A percentile compares a stretch with the other conserved stretches of the same genome.
Evolutionary conservation across 345 rosid species (phyloP).

Genomic region (Aethionema arabicum): DNA sequence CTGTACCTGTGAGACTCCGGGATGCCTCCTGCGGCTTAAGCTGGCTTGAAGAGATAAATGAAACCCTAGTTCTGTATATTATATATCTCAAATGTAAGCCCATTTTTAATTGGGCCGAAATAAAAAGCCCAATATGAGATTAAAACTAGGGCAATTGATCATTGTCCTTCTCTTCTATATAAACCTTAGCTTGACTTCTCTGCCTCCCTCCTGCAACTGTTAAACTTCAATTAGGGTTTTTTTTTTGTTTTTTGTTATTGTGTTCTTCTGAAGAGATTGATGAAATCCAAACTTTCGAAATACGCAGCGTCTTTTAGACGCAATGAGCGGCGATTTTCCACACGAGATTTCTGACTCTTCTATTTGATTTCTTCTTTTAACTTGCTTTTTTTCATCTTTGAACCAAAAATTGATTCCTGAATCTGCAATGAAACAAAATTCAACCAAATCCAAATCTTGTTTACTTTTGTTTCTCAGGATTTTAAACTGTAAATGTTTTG

Average conservation of each 20-base stretch:
- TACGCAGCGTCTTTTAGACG: conserved; percentile 3
- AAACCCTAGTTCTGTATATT: conserved; percentile 15
- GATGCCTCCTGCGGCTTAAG: conserved; percentile 26
- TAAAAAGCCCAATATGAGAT: conserved; percentile 10
- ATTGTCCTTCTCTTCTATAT: neutral
- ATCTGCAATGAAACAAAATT: too few species aligned
- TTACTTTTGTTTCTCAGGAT: too few species aligned
- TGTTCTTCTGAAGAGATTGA: conserved; percentile 16
- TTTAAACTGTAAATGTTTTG: too few species aligned
- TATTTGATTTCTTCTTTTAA: neutral
- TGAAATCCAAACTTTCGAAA: conserved; percentile 25
- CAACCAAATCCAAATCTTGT: too few species aligned
- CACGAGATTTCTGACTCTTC: conserved; percentile 36
- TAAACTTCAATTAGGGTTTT: neutral
- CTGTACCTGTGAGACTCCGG: conserved; percentile 21
- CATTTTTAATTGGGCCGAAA: conserved; percentile 3
- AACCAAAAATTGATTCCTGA: too few species aligned
- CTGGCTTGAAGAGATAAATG: neutral
- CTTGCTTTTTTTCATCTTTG: neutral
- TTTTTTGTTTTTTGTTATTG: neutral
- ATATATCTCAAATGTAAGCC: conserved; percentile 8
- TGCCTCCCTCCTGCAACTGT: neutral
- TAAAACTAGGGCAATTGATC: conserved; percentile 16
- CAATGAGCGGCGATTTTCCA: conserved; percentile 31
- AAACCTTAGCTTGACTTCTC: neutral